A percentile compares a stretch with the other conserved stretches of the same genome.
Conservation (phyloP, 2,329 filamentous ascomycete species). For the Falciphora oryzae region DNA sequence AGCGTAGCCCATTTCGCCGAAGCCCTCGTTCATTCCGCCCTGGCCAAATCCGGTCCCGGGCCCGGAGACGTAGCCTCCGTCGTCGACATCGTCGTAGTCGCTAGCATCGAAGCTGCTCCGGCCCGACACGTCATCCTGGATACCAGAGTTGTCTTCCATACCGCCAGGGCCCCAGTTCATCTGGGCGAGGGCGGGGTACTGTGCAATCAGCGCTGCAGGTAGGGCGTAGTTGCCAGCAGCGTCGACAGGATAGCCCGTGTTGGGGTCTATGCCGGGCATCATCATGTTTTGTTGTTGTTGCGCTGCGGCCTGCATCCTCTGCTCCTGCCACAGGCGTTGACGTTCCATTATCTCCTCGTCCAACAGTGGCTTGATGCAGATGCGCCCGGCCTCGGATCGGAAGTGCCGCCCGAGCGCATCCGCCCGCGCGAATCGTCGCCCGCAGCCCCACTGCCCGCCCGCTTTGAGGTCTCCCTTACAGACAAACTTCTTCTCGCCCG, state of each 20-base stretch:
- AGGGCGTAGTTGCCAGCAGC: constrained; percentile 57
- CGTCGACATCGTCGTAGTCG: constrained; percentile 69
- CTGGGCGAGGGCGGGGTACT: constrained; percentile 88
- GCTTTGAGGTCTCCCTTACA: constrained; percentile 87
- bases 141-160: constrained; percentile 64
- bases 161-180: constrained; percentile 69
- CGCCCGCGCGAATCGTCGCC: constrained; percentile 85
- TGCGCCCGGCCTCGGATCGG: constrained; percentile 86
- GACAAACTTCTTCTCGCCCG: constrained; percentile 97
- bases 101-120: constrained; percentile 78
- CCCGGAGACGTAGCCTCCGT: constrained; percentile 60
- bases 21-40: constrained; percentile 50
- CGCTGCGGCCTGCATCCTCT: constrained; percentile 54
- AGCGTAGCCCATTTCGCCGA: constrained; percentile 47
- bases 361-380: constrained; percentile 94
- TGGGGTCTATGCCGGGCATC: constrained; percentile 53
- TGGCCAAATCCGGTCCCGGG: constrained; percentile 55
- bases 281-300: constrained; percentile 36
- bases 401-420: constrained; percentile 94
- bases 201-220: constrained; percentile 81
- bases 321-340: constrained; percentile 68
- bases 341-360: constrained; percentile 88
- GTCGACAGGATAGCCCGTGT: constrained; percentile 53
- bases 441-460: constrained; percentile 85
- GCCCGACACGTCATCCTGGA: constrained; percentile 72